Evolutionary conservation across 768 basidiomycete genomes (phyloP), one percentile per base, ranked within the genome.

Genomic region (Tulasnella calospora): DNA sequence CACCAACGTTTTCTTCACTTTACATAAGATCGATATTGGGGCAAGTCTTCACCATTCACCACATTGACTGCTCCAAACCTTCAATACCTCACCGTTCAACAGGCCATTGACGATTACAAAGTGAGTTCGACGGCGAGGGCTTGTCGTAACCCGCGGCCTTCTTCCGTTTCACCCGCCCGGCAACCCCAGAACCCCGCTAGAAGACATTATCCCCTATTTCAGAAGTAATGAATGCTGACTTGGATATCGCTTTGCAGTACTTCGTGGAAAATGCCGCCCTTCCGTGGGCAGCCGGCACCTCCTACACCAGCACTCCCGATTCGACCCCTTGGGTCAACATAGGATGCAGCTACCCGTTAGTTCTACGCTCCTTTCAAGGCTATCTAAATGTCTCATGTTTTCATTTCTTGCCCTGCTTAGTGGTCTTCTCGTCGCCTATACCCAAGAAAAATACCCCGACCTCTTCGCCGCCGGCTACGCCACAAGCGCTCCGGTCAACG

Each of bases 231-330:
- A 8, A 19, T 30, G n/a, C n/a, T 40, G 7, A 51, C 75, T 3
- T 30, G 6, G 0, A 40, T 71, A 23, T 76, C 3, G 1, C 75
- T 33, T 36, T 70, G 12, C 69, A 77, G 46, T 78, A 77, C 76
- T 79, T 79, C 38, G 41, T 73, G 46, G 69, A 79, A 40, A 79
- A 44, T n/a, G 79, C 74, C 17, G n/a, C 57, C 33, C 76, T 79
- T 3, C 33, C 79, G 3, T 71, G 61, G 77, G 51, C 17, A 36
- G 19, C 21, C 3, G 38, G 41, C 13, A 44, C 41, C 4, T 3
- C 40, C 10, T 41, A 71, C n/a, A 71, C 27, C 67, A 38, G 35
- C 30, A 19, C 72, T 3, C 67, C 77, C 13, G 30, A 2, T 46
- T 21, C 17, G 17, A 72, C 71, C 27, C 77, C 77, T 6, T 78